Evolutionary conservation across 2,329 filamentous ascomycete species (phyloP).

Genomic region (Thyridium curvatum): DNA sequence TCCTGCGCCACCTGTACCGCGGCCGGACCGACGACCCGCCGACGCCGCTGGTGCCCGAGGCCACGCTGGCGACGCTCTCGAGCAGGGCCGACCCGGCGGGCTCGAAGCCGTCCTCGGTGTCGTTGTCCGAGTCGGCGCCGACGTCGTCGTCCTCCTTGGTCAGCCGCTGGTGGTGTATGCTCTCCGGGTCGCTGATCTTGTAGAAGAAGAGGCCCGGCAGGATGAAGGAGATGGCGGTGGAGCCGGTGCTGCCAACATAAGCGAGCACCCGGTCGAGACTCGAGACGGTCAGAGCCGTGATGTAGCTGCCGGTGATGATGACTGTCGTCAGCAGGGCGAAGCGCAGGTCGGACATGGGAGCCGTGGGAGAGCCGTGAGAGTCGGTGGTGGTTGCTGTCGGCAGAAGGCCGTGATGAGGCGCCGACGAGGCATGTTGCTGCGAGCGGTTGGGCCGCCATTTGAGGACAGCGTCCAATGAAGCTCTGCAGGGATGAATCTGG

Average conservation of each 20-base stretch:
- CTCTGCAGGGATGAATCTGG: slow-evolving; percentile 91
- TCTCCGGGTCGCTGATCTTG: slow-evolving; percentile 90
- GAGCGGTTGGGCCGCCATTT: slow-evolving; percentile 71
- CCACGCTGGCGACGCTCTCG: slow-evolving; percentile 38
- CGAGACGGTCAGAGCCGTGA: slow-evolving; percentile 83
- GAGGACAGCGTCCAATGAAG: slow-evolving; percentile 89
- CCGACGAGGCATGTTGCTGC: slow-evolving; percentile 31
- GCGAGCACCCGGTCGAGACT: slow-evolving; percentile 87
- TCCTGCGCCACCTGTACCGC: slow-evolving; percentile 46
- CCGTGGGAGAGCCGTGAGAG: slow-evolving; percentile 45
- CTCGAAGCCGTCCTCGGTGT: slow-evolving; percentile 39
- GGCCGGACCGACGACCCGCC: slow-evolving; percentile 29
- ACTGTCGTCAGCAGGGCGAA: slow-evolving; percentile 85
- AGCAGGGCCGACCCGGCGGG: slow-evolving; percentile 24
- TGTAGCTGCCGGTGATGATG: slow-evolving; percentile 79
- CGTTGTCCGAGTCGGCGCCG: slow-evolving; percentile 28
- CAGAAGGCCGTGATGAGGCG: slow-evolving; percentile 36
- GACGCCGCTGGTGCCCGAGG: slow-evolving; percentile 30
- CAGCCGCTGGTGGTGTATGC: slow-evolving; percentile 76
- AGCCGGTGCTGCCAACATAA: slow-evolving; percentile 91
- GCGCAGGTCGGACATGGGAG: slow-evolving; percentile 74
- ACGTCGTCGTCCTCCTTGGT: slow-evolving; percentile 76
- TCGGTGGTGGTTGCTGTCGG: slow-evolving; percentile 27
- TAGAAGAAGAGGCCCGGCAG: slow-evolving; percentile 96
- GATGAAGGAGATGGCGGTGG: slow-evolving; percentile 94